Evolutionary conservation across 176 grass and related monocot species (phyloP).

Genomic region (Oryza rufipogon): DNA sequence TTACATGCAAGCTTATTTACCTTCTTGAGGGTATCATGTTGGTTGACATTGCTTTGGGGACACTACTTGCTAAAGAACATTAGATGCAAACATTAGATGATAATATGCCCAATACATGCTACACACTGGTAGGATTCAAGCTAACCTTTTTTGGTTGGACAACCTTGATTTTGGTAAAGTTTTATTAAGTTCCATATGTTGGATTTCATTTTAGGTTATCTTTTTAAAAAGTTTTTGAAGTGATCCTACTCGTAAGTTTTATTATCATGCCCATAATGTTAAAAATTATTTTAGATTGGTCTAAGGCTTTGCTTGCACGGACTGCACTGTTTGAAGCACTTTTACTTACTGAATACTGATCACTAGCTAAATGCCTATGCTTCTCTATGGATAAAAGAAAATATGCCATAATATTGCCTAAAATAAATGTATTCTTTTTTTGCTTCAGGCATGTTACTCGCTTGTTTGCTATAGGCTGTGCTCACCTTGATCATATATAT

Average conservation of each 20-base stretch:
- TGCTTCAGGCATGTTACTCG: background rate
- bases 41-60: background rate
- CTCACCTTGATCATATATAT: background rate
- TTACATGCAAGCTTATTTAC: background rate
- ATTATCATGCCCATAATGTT: background rate
- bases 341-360: background rate
- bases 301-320: background rate
- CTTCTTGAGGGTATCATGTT: constrained; percentile 15
- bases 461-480: background rate
- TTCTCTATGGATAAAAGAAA: background rate
- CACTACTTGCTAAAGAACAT: background rate
- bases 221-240: constrained; percentile 6
- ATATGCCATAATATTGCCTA: background rate
- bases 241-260: background rate
- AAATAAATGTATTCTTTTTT: no score
- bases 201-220: background rate
- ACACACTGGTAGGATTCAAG: constrained; percentile 12
- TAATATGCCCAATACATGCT: background rate
- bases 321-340: background rate
- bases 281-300: constrained; percentile 7
- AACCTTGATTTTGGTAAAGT: background rate
- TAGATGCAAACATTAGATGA: background rate
- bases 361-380: background rate
- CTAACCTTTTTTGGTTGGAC: background rate
- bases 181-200: constrained; percentile 22